Conservation (phyloP, 2,329 filamentous ascomycete genomes). For the Intubia oerlemansii region DNA sequence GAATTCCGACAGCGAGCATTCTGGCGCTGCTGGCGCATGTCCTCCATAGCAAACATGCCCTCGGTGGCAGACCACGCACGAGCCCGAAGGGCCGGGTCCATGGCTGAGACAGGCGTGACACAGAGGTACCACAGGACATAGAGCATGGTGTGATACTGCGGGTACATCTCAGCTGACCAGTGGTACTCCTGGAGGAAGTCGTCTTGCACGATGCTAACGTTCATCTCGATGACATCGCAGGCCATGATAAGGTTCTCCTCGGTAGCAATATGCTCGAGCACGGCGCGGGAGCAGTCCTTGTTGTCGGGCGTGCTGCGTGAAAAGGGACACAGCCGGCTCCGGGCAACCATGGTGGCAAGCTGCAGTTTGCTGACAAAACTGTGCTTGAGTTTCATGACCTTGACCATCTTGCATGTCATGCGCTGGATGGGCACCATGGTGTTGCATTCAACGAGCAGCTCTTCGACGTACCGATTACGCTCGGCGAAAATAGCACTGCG, state of each 20-base stretch:
- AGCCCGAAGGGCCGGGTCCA: conserved; percentile 6
- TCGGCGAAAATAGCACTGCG: conserved; percentile 3
- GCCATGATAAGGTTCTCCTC: conserved; percentile 13
- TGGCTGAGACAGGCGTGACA: conserved; percentile 14
- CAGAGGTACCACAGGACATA: conserved; percentile 22
- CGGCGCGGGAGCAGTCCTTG: not conserved
- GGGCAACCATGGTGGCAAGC: conserved; percentile 3
- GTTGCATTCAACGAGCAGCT: conserved; percentile 25
- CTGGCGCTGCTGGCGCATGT: conserved; percentile 4
- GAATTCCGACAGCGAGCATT: conserved; percentile 4
- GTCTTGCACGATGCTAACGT: conserved; percentile 12
- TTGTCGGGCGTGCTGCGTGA: not conserved
- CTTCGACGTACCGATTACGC: conserved; percentile 21
- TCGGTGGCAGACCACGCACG: conserved; percentile 15
- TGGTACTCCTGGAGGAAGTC: conserved; percentile 17
- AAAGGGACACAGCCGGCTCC: too few relatives aligned
- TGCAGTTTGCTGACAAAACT: conserved; percentile 12
- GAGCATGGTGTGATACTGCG: conserved; percentile 21
- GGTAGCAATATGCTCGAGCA: conserved; percentile 3
- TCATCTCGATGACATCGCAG: conserved; percentile 14
- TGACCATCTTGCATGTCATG: conserved; percentile 8
- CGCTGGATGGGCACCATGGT: conserved; percentile 22
- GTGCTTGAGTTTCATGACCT: conserved; percentile 10
- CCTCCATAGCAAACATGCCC: conserved; percentile 6
- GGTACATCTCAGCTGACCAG: conserved; percentile 18